Evolutionary conservation across 495 filamentous ascomycete genomes (phyloP).

Genomic region (Penicillium odoratum): DNA sequence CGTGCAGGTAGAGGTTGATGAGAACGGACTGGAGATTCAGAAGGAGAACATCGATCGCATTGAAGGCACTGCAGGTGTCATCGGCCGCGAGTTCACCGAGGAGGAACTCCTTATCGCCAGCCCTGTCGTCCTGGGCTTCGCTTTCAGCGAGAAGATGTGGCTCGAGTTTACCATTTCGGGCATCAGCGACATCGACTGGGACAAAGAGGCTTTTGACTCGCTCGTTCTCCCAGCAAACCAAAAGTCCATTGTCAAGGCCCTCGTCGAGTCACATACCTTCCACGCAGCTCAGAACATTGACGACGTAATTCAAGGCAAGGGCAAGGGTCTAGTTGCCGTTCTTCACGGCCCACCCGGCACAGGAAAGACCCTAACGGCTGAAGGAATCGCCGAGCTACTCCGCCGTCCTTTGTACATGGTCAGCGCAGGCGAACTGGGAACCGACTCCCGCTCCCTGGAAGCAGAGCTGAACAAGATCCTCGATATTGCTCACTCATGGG

Average conservation of each 20-base stretch:
- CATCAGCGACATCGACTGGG: conserved; percentile 80
- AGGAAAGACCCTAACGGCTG: conserved; percentile 87
- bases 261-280: conserved; percentile 81
- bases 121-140: conserved; percentile 91
- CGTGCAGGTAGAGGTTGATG: conserved; percentile 61
- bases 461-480: conserved; percentile 80
- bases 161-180: conserved; percentile 85
- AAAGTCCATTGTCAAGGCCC: conserved; percentile 77
- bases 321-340: conserved; percentile 71
- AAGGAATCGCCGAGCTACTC: conserved; percentile 81
- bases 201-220: conserved; percentile 75
- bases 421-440: conserved; percentile 78
- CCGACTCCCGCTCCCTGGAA: conserved; percentile 74
- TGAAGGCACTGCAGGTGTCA: conserved; percentile 38
- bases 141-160: conserved; percentile 89
- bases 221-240: conserved; percentile 74
- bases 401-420: conserved; percentile 85
- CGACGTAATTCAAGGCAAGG: conserved; percentile 79
- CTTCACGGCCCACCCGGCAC: conserved; percentile 83
- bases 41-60: conserved; percentile 62
- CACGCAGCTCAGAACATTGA: conserved; percentile 80
- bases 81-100: conserved; percentile 66
- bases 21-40: conserved; percentile 61
- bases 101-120: conserved; percentile 87
- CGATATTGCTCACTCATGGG: conserved; percentile 86